A percentile compares a stretch with the other conserved stretches of the same genome.
Evolutionary conservation across 2,329 filamentous ascomycete species (phyloP).

Genomic region (Penicillium sp.): DNA sequence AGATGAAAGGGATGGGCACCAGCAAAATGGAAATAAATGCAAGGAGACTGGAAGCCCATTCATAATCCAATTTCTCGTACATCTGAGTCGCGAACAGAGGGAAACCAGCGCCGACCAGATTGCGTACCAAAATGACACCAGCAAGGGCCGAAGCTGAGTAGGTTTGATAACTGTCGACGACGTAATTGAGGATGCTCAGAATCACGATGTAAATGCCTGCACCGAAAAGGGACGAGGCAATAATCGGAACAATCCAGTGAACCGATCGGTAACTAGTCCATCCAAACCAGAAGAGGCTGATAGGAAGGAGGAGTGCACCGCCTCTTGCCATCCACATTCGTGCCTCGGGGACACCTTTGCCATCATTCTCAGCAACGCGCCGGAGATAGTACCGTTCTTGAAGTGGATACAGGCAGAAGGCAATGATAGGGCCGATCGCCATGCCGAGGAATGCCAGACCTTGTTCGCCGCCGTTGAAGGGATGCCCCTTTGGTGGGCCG

Average conservation of each 20-base stretch:
- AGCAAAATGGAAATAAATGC: constrained; percentile 37
- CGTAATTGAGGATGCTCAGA: constrained; percentile 70
- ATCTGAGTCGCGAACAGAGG: constrained; percentile 34
- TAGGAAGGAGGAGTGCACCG: constrained; percentile 54
- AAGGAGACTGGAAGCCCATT: constrained; percentile 38
- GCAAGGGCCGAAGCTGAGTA: constrained; percentile 68
- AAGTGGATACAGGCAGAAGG: constrained; percentile 52
- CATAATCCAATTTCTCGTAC: constrained; percentile 34
- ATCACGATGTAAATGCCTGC: constrained; percentile 68
- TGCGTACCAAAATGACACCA: constrained; percentile 68
- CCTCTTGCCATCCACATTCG: constrained; percentile 63
- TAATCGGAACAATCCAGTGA: constrained; percentile 63
- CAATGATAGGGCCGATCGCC: constrained; percentile 59
- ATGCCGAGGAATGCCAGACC: constrained; percentile 56
- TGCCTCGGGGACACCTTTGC: constrained; percentile 56
- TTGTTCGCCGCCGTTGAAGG: constrained; percentile 49
- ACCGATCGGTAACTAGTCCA: constrained; percentile 58
- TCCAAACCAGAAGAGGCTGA: constrained; percentile 65
- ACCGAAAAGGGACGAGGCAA: constrained; percentile 61
- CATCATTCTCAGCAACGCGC: constrained; percentile 41
- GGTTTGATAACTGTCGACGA: constrained; percentile 65
- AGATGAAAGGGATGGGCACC: constrained; percentile 38
- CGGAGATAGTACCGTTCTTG: constrained; percentile 40
- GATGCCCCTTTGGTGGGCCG: constrained; percentile 57
- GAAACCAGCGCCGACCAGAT: constrained; percentile 47